These are phyloP conservation scores for Epichloe sibirici DNA, from an alignment of 2,329 filamentous ascomycete species.

Conservation along the genomic window DNA sequence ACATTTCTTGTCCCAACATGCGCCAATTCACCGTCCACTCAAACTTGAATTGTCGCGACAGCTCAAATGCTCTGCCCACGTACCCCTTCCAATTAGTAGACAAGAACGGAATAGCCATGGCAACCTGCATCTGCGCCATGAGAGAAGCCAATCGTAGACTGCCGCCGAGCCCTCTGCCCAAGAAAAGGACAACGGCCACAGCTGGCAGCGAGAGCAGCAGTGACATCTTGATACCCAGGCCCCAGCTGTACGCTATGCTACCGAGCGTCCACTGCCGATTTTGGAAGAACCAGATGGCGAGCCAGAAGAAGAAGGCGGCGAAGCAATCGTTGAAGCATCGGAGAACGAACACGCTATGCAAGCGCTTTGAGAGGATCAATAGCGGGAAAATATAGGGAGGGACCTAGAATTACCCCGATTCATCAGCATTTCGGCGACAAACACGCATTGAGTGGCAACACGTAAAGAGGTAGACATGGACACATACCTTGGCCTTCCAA, in stretches of 20 bases:
- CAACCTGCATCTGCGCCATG: constrained; percentile 67
- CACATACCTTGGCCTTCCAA: constrained; percentile 50
- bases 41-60: constrained; percentile 84
- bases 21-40: constrained; percentile 99
- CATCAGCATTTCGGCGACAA: neutral
- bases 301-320: constrained; percentile 71
- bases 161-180: constrained; percentile 54
- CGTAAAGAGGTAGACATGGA: neutral
- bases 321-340: constrained; percentile 95
- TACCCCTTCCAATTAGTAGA: constrained; percentile 57
- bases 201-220: constrained; percentile 73
- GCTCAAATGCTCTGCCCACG: constrained; percentile 72
- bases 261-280: constrained; percentile 61
- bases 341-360: constrained; percentile 88
- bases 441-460: neutral
- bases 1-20: constrained; percentile 74
- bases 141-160: constrained; percentile 57
- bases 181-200: constrained; percentile 62
- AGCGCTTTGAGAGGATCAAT: constrained; percentile 75
- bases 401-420: constrained; percentile 31
- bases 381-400: constrained; percentile 82
- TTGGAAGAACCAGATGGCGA: constrained; percentile 69
- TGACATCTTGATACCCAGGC: constrained; percentile 92
- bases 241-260: constrained; percentile 60
- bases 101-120: constrained; percentile 56